Evolutionary conservation across 805 yeast species (phyloP).

Genomic region (Starmerella kuoi): DNA sequence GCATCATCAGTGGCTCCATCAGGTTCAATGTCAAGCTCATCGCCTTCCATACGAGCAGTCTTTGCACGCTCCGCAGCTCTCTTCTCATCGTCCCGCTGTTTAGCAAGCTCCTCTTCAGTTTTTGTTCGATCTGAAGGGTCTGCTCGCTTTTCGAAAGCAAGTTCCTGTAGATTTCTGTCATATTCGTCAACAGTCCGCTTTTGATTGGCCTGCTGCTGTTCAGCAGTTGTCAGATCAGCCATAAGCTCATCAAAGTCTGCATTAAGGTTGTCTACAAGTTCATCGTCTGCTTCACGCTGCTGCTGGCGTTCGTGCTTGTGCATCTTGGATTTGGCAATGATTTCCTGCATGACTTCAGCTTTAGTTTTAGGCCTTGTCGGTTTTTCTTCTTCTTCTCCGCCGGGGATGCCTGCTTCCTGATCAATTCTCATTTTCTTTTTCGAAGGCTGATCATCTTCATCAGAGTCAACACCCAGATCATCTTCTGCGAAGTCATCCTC

Average conservation of each 20-base stretch:
- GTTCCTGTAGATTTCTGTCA: constrained; percentile 30
- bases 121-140: constrained; percentile 34
- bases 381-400: constrained; percentile 27
- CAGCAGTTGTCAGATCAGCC: constrained; percentile 23
- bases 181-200: constrained; percentile 8
- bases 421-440: constrained; percentile 30
- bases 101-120: constrained; percentile 33
- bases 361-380: constrained; percentile 30
- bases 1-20: constrained; percentile 33
- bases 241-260: constrained; percentile 27
- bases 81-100: constrained; percentile 27
- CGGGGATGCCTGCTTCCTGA: constrained; percentile 24
- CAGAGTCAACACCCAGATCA: constrained; percentile 30
- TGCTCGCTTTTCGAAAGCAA: constrained; percentile 34
- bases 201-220: neutral
- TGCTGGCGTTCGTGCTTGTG: constrained; percentile 33
- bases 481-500: constrained; percentile 46
- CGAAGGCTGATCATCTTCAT: neutral
- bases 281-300: constrained; percentile 30
- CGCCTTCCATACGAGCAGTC: constrained; percentile 31
- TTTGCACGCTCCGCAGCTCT: constrained; percentile 29
- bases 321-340: constrained; percentile 34
- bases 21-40: constrained; percentile 28
- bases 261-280: constrained; percentile 30
- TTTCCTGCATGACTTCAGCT: constrained; percentile 35